Base-by-base conservation (phyloP, 257 asterid species). In the Fraxinus pennsylvanica region DNA sequence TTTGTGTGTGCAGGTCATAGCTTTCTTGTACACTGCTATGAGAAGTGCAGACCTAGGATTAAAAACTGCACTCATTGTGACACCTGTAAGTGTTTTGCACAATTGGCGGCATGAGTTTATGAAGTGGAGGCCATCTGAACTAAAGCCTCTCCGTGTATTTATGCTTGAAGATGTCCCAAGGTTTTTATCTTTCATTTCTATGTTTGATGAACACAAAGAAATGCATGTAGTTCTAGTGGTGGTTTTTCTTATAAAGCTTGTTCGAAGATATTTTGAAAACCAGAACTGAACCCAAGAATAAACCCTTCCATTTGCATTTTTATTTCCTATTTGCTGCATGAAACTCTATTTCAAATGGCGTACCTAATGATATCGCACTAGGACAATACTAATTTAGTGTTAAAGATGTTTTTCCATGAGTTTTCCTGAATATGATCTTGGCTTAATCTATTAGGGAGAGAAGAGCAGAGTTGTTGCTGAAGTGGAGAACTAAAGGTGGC, bases 81-180 rank as follows among this genome's bases (percentile, higher is more conserved):
- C 96, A 43, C 98, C 98, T 75, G 97, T 95, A 52, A 95, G 99
- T 84, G 99, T 95, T 73, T 81, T 89, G 87, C 98, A 93, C 90
- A 93, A 95, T 82, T 95, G 99, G 99, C 88, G 97, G 66, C 84
- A 81, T 50, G 99, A 95, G 86, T 95, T 95, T 82, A 79, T 72
- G 86, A 95, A 95, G 79, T 95, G 99, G 99, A 87, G 88, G 72
- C 99, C 99, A 59, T 85, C 93, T 75, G 99, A 95, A 90, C 78
- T 92, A 63, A 93, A 95, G 88, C 92, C 98, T 82, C 94, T 93
- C 68, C 96, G 96, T 38, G 88, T 90, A 84, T 93, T 80, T 86
- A 95, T 93, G 99, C 92, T 93, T 75, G 94, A 95, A 85, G 99
- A 95, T 87, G 99, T 89, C 84, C 88, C 94, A 75, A 91, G 98